These are phyloP conservation scores for Turritis glabra DNA, from an alignment of 345 rosid genomes.

Conservation along the genomic window DNA sequence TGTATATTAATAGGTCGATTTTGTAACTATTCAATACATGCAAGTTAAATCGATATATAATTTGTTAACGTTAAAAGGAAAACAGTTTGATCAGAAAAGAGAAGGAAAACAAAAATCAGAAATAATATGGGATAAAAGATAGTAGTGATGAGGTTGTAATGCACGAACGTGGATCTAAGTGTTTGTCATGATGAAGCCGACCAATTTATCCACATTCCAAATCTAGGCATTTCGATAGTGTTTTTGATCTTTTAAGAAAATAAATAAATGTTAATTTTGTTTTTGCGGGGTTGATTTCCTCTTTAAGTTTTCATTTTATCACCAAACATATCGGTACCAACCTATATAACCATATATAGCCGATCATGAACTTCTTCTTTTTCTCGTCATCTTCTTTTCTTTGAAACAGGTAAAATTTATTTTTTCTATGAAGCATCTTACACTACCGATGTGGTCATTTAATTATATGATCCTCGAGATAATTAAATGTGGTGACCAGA, in stretches of 20 bases:
- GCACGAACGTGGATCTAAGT: slow-evolving; percentile 17
- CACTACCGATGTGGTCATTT: neutral
- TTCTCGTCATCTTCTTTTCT: neutral
- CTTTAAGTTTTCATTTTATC: neutral
- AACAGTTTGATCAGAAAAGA: too few species aligned
- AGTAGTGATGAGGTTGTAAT: slow-evolving; percentile 20
- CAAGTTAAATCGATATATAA: neutral
- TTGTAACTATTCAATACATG: neutral
- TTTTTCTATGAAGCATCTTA: neutral
- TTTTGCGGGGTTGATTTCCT: neutral
- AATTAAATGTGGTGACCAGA: neutral
- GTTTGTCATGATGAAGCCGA: slow-evolving; percentile 16
- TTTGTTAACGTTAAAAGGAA: neutral
- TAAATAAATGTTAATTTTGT: neutral
- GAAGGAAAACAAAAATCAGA: neutral
- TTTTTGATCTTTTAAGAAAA: neutral
- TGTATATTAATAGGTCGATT: neutral
- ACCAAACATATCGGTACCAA: neutral
- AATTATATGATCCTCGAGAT: neutral
- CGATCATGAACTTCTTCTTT: neutral
- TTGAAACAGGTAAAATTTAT: neutral
- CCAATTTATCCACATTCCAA: neutral
- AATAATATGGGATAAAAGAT: neutral
- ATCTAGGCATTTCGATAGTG: neutral
- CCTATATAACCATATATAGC: neutral